phyloP scores from a whole-genome alignment of 208 protist genomes.

The Leishmania martiniquensis region DNA sequence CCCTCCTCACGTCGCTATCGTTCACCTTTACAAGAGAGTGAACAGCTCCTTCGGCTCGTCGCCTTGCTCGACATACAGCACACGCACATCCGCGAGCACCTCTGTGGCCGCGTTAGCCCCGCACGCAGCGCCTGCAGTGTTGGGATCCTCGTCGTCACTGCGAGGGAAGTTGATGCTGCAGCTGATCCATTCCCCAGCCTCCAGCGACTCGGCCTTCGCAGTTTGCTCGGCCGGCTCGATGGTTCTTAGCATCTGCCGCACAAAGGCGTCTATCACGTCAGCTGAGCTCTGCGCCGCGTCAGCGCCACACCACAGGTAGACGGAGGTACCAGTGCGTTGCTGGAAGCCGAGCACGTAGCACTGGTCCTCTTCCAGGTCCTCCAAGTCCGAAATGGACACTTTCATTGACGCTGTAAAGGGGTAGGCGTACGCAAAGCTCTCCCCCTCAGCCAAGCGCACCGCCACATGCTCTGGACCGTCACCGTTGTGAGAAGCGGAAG shows the following conservation, averaged over 20 bases:
- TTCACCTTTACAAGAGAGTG: conserved; percentile 26
- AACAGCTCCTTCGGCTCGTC: conserved; percentile 82
- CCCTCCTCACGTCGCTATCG: not conserved
- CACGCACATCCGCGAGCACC: conserved; percentile 19
- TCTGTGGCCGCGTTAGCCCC: not conserved
- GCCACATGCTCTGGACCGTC: not conserved
- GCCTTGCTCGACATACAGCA: conserved; percentile 55
- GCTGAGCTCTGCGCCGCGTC: conserved; percentile 29
- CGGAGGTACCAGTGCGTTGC: conserved; percentile 19
- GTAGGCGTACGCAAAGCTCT: conserved; percentile 42
- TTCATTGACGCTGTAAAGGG: conserved; percentile 44
- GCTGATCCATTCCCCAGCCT: not conserved
- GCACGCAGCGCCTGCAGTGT: not conserved
- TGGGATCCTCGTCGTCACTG: not conserved
- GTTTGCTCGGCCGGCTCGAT: not conserved
- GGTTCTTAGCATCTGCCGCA: not conserved
- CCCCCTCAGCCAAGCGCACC: conserved; percentile 6
- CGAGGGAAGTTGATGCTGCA: conserved; percentile 18
- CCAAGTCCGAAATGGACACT: conserved; percentile 39
- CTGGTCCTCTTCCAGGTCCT: conserved; percentile 51
- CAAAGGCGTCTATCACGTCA: conserved; percentile 32
- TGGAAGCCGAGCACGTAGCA: conserved; percentile 68
- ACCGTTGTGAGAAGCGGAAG: not conserved
- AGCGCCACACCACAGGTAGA: conserved; percentile 63
- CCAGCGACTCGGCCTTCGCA: not conserved